Percentiles rank a stretch among this genome's conserved stretches.
These are phyloP conservation scores for Penicillium sp. DNA, from an alignment of 2,329 filamentous ascomycete species.

Conservation along the genomic window DNA sequence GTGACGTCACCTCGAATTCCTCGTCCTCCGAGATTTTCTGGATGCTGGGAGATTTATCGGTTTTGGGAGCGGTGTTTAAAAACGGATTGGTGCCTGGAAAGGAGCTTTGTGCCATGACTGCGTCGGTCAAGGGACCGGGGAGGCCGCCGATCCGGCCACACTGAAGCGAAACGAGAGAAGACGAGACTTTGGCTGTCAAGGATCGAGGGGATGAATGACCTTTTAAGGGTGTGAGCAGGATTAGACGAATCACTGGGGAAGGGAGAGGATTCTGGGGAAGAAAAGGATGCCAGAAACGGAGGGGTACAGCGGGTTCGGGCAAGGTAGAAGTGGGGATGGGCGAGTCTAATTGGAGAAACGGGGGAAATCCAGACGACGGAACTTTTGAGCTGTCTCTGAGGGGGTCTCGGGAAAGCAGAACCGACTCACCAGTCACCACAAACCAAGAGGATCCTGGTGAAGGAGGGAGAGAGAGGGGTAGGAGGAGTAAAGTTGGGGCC, in stretches of 20 bases:
- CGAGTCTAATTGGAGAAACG: conserved; percentile 23
- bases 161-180: conserved; percentile 21
- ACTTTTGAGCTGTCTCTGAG: not conserved
- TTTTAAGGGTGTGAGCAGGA: too few species aligned
- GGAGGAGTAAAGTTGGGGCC: conserved; percentile 18
- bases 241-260: not conserved
- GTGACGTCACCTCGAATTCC: conserved; percentile 71
- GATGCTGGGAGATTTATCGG: conserved; percentile 46
- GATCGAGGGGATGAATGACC: conserved; percentile 1
- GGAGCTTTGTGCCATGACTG: conserved; percentile 58
- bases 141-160: conserved; percentile 26
- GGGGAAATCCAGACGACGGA: not conserved
- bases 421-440: not conserved
- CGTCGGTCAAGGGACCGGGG: conserved; percentile 25
- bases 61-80: conserved; percentile 69
- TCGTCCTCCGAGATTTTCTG: conserved; percentile 73
- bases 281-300: conserved; percentile 6
- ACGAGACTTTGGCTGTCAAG: conserved; percentile 55
- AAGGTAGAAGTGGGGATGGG: conserved; percentile 19
- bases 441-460: conserved; percentile 5
- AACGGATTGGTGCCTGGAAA: conserved; percentile 82
- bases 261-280: conserved; percentile 12
- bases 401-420: conserved; percentile 6
- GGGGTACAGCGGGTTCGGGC: conserved; percentile 8
- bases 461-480: conserved; percentile 9